Evolutionary conservation across 208 protist species (phyloP).

Genomic region (Leishmania turanica): DNA sequence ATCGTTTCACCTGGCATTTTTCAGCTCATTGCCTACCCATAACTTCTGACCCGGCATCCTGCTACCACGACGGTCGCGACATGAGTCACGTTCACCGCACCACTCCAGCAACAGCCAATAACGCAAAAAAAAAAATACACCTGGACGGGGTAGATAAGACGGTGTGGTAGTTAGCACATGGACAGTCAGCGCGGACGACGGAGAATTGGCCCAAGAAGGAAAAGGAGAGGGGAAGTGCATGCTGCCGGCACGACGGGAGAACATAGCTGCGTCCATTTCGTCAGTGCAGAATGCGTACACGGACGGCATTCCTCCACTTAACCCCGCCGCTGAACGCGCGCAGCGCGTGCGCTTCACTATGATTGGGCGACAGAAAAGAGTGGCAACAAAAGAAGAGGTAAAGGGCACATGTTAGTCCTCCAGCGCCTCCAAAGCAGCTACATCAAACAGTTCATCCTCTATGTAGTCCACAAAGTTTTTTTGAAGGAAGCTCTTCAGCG

Average conservation of each 20-base stretch:
- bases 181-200: neutral
- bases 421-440: conserved; percentile 26
- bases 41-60: neutral
- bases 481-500: conserved; percentile 73
- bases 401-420: neutral
- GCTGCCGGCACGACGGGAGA: neutral
- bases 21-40: neutral
- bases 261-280: neutral
- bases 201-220: neutral
- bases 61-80: neutral
- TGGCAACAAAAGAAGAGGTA: neutral
- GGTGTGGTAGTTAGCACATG: neutral
- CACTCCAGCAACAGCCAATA: neutral
- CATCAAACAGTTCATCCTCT: conserved; percentile 52
- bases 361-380: neutral
- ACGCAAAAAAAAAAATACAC: neutral
- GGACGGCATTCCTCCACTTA: neutral
- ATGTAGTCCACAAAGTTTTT: conserved; percentile 84
- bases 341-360: neutral
- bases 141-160: neutral
- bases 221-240: neutral
- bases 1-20: neutral
- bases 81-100: neutral
- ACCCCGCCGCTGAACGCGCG: neutral
- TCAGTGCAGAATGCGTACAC: neutral